Evolutionary conservation across 495 filamentous ascomycete genomes (phyloP).

Genomic region (Penicillium samsonianum): DNA sequence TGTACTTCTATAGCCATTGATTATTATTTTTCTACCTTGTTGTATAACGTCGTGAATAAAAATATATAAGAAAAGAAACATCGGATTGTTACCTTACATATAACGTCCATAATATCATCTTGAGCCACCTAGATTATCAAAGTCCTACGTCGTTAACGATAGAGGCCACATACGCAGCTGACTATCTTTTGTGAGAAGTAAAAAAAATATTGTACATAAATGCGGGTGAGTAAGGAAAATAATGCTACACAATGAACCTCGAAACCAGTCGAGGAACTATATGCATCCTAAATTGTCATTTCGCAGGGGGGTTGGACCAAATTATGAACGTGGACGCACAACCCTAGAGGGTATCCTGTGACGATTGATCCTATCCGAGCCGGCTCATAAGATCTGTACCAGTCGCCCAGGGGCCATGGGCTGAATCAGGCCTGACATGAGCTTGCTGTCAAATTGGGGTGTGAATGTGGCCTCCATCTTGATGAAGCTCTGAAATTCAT

Average conservation of each 20-base stretch:
- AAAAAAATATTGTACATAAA: conserved; percentile 2
- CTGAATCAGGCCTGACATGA: neutral
- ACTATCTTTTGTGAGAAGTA: neutral
- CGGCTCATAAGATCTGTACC: neutral
- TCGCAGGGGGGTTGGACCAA: neutral
- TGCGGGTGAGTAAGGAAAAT: neutral
- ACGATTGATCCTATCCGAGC: neutral
- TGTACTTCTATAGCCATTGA: neutral
- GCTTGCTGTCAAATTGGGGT: neutral
- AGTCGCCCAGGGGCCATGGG: neutral
- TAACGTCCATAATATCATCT: too few relatives aligned
- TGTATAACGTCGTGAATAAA: neutral
- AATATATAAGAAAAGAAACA: neutral
- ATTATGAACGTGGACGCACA: neutral
- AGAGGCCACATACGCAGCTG: neutral
- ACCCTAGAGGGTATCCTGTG: neutral
- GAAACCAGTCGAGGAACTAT: conserved; percentile 4
- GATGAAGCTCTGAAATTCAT: neutral
- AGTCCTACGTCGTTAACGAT: neutral
- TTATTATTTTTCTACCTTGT: neutral
- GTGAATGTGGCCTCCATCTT: neutral
- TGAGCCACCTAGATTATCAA: too few relatives aligned
- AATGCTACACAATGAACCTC: neutral
- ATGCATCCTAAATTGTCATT: neutral
- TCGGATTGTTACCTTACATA: too few relatives aligned